Evolutionary conservation across 176 grass and related monocot species (phyloP).

Genomic region (Oryza punctata): DNA sequence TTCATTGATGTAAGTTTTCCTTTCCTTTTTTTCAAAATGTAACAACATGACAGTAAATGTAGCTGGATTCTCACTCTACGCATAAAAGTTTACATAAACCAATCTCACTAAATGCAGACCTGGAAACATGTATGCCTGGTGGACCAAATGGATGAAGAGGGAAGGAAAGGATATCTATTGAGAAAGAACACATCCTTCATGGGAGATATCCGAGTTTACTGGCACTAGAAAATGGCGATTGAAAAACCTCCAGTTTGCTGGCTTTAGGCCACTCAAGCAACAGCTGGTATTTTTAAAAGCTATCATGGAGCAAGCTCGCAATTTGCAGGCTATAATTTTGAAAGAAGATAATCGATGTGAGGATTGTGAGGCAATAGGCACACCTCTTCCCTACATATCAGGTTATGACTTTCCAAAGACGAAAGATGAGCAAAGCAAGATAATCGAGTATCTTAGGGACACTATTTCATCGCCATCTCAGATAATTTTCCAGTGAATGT

Average conservation of each 20-base stretch:
- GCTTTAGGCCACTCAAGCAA: slow-evolving; percentile 30
- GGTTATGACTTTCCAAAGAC: no score
- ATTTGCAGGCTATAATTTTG: background rate
- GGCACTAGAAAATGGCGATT: background rate
- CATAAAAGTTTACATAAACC: background rate
- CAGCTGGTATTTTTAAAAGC: slow-evolving; percentile 21
- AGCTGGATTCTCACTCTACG: background rate
- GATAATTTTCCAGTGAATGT: no score
- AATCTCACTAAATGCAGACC: background rate
- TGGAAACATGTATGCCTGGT: background rate
- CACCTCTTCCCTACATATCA: no score
- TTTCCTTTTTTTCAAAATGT: background rate
- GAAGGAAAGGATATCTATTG: background rate
- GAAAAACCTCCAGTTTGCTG: background rate
- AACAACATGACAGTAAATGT: background rate
- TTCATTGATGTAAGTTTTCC: background rate
- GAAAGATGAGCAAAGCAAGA: no score
- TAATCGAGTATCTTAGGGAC: background rate
- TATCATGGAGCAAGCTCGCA: slow-evolving; percentile 8
- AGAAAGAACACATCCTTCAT: background rate
- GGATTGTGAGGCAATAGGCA: background rate
- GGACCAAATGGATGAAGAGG: background rate
- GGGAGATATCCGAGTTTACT: background rate
- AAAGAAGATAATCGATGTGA: background rate
- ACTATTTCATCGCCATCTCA: background rate